Conservation (phyloP, 371 early-diverging fungal species). For the Funneliformis caledonium region DNA sequence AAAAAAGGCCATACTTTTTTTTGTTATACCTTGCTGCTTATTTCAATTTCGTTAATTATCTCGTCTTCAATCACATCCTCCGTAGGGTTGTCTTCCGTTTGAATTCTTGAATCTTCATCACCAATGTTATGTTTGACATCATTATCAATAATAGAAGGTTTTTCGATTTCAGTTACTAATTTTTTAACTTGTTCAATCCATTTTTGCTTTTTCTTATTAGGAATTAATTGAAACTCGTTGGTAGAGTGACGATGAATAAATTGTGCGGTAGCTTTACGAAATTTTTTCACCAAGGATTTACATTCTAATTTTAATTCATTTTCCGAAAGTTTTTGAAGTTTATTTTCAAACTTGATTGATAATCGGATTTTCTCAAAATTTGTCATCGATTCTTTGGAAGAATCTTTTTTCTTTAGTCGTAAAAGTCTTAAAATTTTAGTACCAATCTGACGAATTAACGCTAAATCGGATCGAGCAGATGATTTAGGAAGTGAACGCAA, state of each 20-base stretch:
- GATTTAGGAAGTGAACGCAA: background rate
- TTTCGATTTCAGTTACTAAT: background rate
- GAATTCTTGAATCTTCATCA: too few species aligned
- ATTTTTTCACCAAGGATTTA: background rate
- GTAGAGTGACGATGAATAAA: background rate
- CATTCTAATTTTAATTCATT: background rate
- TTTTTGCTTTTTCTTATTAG: background rate
- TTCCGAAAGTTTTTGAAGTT: background rate
- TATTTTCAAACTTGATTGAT: background rate
- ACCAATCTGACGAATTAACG: background rate
- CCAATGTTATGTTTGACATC: background rate
- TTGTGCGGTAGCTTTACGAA: background rate
- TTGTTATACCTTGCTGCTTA: too few species aligned
- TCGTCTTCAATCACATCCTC: too few species aligned
- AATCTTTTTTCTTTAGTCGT: background rate
- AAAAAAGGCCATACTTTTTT: too few species aligned
- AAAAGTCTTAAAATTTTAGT: background rate
- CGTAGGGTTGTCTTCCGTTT: too few species aligned
- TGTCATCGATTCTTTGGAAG: background rate
- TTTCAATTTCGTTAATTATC: too few species aligned
- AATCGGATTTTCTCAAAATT: background rate
- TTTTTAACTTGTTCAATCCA: background rate
- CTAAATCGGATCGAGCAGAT: background rate
- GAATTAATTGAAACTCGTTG: background rate
- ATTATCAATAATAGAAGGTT: background rate